phyloP scores from a whole-genome alignment of 371 early-diverging fungal genomes.

The Rhizomucor pusillus region DNA sequence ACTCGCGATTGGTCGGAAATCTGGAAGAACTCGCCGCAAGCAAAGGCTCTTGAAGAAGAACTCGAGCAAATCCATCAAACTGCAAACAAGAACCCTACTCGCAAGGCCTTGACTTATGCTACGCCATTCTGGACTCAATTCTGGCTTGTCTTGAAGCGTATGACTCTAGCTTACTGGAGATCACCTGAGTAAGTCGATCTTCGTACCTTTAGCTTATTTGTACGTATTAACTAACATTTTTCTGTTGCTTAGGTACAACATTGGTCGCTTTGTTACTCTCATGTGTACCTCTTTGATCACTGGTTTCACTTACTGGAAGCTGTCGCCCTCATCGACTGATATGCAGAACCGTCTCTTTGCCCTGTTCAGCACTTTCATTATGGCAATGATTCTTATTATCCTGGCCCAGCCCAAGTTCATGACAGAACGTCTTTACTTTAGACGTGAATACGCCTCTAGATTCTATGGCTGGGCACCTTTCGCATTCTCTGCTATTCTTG shows the following conservation, averaged over 20 bases:
- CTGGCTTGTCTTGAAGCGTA: conserved; percentile 43
- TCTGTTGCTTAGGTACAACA: conserved; percentile 37
- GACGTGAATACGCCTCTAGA: conserved; percentile 62
- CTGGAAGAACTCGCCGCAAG: conserved; percentile 45
- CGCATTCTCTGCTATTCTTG: conserved; percentile 41
- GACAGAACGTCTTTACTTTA: conserved; percentile 61
- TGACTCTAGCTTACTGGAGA: conserved; percentile 56
- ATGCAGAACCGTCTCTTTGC: conserved; percentile 65
- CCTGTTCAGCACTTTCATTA: conserved; percentile 59
- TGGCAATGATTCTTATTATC: conserved; percentile 40
- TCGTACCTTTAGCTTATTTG: no score
- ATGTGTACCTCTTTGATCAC: conserved; percentile 40
- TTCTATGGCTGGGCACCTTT: conserved; percentile 67
- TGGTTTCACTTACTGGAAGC: conserved; percentile 59
- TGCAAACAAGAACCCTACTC: conserved; percentile 13
- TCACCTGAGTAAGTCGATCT: conserved; percentile 32
- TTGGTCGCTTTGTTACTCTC: conserved; percentile 46
- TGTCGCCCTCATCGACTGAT: conserved; percentile 45
- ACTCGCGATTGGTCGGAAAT: conserved; percentile 51
- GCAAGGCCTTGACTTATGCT: conserved; percentile 24
- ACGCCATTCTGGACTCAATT: conserved; percentile 35
- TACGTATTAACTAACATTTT: no score
- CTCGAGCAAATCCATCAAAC: conserved; percentile 21
- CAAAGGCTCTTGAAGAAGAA: conserved; percentile 19
- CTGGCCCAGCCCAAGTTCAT: conserved; percentile 59